These are phyloP conservation scores for Kazachstania martiniae DNA, from an alignment of 805 yeast genomes.

Conservation along the genomic window DNA sequence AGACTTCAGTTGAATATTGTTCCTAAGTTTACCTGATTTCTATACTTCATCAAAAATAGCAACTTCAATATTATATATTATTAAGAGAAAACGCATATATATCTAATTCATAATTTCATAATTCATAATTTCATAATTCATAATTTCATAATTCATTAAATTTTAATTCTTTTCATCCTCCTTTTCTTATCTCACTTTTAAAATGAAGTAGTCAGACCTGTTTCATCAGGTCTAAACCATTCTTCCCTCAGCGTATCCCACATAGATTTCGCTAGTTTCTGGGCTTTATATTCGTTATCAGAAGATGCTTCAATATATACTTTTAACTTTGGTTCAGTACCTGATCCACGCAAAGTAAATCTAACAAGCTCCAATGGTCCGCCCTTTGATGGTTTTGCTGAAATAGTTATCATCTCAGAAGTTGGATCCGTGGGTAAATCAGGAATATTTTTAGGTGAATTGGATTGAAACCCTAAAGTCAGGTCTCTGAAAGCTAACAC, in stretches of 20 bases:
- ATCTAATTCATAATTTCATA: too few relatives aligned
- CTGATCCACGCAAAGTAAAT: conserved; percentile 87
- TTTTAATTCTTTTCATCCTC: too few relatives aligned
- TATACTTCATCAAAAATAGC: background rate
- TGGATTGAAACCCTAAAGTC: conserved; percentile 71
- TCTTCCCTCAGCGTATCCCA: conserved; percentile 50
- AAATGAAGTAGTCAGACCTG: conserved; percentile 27
- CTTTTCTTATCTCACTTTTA: conserved; percentile 2
- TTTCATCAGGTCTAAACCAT: conserved; percentile 62
- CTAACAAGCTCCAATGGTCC: conserved; percentile 36
- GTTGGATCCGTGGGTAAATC: conserved; percentile 55
- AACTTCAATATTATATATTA: too few relatives aligned
- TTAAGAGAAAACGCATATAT: too few relatives aligned
- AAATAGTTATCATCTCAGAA: conserved; percentile 81
- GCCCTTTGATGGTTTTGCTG: conserved; percentile 25
- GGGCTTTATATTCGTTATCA: conserved; percentile 36
- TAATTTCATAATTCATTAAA: too few relatives aligned
- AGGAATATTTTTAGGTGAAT: conserved; percentile 48
- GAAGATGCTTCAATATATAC: conserved; percentile 78
- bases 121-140: too few relatives aligned
- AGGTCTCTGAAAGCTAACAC: conserved; percentile 73
- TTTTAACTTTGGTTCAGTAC: conserved; percentile 92
- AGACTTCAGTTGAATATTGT: too few relatives aligned
- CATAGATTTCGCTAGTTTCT: conserved; percentile 42
- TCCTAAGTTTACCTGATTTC: background rate